Evolutionary conservation across 768 basidiomycete genomes (phyloP), one percentile per base, ranked within the genome.

Genomic region (Naematelia aurantialba): DNA sequence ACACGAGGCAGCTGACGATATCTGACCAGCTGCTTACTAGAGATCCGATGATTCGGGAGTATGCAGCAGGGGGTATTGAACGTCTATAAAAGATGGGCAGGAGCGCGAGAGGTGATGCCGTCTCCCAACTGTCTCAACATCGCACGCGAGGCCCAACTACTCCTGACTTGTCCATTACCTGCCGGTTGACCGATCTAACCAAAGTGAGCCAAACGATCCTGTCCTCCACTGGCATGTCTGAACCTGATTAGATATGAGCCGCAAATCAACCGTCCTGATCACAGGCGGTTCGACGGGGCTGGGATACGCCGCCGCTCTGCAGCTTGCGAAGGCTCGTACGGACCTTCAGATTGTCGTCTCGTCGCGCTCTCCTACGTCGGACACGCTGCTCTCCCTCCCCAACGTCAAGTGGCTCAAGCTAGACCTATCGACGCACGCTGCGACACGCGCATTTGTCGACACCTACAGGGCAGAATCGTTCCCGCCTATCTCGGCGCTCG

Each of bases 381-480:
- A 52, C 10, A 39, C 31, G 21, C 45, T 56, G 45, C 45, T 21
- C 46, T 19, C 46, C 21, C 19, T 44, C 14, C 27, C 58, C 11
- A 61, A 61, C 31, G 55, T 56, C 12, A 27, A 56, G n/a, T 61
- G 46, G 42, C 34, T 52, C n/a, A 19, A 39, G 2, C 56, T 61
- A 4, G 60, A 61, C 31, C 26, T 57, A 5, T 12, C 29, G 2
- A 34, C 25, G 19, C 45, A 45, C 12, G 48, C 31, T 5, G n/a
- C 27, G 19, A 57, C 45, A 25, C 55, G 60, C 49, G 13, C 39
- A 17, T 61, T 61, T 39, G 60, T 61, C 42, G n/a, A 24, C 17
- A 11, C 26, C 1, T 61, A 45, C 25, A 22, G 22, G 22, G 22
- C 29, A 8, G n/a, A 39, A 25, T 31, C 30, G 4, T 56, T 52